A percentile compares a stretch with the other conserved stretches of the same genome.
phyloP scores from a whole-genome alignment of 805 yeast genomes.

The Starmerella riodocensis region DNA sequence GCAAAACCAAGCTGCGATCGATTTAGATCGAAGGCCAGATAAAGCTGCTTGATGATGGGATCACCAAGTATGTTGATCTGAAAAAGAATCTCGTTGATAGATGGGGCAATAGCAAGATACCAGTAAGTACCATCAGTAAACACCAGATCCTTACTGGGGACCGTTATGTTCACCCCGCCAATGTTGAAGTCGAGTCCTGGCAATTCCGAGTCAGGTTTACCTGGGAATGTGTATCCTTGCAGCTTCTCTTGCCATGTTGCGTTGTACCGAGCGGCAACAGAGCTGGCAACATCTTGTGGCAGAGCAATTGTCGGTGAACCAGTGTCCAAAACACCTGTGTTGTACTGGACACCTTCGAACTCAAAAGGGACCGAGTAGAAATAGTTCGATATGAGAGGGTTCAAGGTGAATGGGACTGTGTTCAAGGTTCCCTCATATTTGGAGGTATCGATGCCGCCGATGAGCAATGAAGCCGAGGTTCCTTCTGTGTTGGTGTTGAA shows the following conservation, averaged over 20 bases:
- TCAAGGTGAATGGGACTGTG: constrained; percentile 21
- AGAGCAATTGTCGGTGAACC: constrained; percentile 39
- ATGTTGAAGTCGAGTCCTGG: constrained; percentile 11
- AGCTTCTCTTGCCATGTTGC: constrained; percentile 1
- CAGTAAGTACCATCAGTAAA: constrained; percentile 10
- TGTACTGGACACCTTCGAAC: constrained; percentile 4
- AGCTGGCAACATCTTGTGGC: constrained; percentile 24
- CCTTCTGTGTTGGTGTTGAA: constrained; percentile 24
- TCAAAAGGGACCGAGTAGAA: constrained; percentile 7
- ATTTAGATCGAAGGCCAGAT: constrained; percentile 52
- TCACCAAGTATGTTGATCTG: constrained; percentile 31
- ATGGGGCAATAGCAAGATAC: constrained; percentile 5
- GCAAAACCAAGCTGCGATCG: constrained; percentile 45
- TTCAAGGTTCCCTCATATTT: constrained; percentile 31
- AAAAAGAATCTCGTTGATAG: background rate
- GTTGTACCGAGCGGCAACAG: constrained; percentile 8
- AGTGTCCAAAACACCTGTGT: constrained; percentile 33
- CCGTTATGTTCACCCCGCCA: constrained; percentile 15
- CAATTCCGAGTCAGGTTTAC: background rate
- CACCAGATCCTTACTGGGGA: constrained; percentile 22
- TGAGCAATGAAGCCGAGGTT: constrained; percentile 28
- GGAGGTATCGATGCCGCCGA: constrained; percentile 33
- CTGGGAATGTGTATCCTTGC: background rate
- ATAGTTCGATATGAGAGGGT: background rate
- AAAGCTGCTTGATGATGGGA: constrained; percentile 44